These are phyloP conservation scores for Fistulifera solaris DNA, from an alignment of 108 stramenopile species.

Conservation along the genomic window DNA sequence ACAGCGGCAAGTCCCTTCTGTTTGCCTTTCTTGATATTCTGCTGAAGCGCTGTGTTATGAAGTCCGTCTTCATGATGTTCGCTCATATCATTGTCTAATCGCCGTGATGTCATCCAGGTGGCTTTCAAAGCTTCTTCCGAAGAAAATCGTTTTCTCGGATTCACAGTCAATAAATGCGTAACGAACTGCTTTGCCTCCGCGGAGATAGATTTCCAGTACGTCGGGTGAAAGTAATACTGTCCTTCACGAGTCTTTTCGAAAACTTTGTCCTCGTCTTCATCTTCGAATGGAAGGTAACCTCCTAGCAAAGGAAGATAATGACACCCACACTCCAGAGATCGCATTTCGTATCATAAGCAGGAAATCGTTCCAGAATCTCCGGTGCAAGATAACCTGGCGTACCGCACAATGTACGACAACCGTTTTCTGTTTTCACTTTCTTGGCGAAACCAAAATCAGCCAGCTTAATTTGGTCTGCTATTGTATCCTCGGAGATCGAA, in stretches of 20 bases:
- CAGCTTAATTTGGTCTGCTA: conserved; percentile 63
- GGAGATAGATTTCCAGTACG: conserved; percentile 65
- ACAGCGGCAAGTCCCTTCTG: conserved; percentile 38
- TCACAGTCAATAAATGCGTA: conserved; percentile 27
- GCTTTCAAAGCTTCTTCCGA: conserved; percentile 31
- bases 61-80: conserved; percentile 10
- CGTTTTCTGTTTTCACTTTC: conserved; percentile 29
- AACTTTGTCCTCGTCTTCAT: conserved; percentile 42
- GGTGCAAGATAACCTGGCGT: conserved; percentile 97
- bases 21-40: conserved; percentile 23
- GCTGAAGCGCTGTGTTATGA: conserved; percentile 15
- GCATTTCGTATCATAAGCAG: conserved; percentile 83
- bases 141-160: conserved; percentile 35
- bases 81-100: not conserved
- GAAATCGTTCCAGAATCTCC: conserved; percentile 85
- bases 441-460: conserved; percentile 99
- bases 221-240: conserved; percentile 40
- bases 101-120: conserved; percentile 30
- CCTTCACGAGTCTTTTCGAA: conserved; percentile 46
- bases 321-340: conserved; percentile 98
- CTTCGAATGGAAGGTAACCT: conserved; percentile 80
- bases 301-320: conserved; percentile 92
- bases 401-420: conserved; percentile 90
- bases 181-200: conserved; percentile 63
- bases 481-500: conserved; percentile 56